Evolutionary conservation across 1,284 basidiomycete species (phyloP), one percentile per base, ranked within the genome.

Genomic region (Taiwanofungus camphoratus): DNA sequence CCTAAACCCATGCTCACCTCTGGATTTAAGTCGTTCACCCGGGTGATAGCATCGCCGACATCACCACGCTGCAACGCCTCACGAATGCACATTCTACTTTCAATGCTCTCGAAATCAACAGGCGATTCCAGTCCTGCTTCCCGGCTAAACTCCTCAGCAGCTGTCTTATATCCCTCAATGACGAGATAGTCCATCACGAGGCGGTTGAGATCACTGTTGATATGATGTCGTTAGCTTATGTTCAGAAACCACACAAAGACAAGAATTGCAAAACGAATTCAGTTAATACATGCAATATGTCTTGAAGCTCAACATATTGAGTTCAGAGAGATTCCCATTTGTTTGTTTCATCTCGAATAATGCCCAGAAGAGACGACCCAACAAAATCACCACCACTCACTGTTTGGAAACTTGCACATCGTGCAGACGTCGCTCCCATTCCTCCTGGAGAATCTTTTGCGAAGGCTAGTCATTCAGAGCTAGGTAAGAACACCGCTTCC

Each of bases 171-270:
- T 2, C 95, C 95, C 62, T 98, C 94, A 44, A 96, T 92, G 50
- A 98, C 88, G 46, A 99, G 84, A 64, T 97, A 99, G 64, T 99
- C 92, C 83, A 97, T 94, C 36, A 99, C 82, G n/a, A 99, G 77
- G 4, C 86, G 79, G 64, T 99, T 96, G 48, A 99, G 70, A 63
- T 99, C 94, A 66, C 95, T 88, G 47, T 33, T 18, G 40, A 52
- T 51, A 35, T 39, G 50, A 35, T 21, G 4, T 24, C 44, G 50
- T 73, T 68, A 77, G 70, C 45, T 33, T 15, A 36, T 7, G 26
- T 35, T 54, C 36, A 16, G 51, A 58, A 37, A 37, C 64, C 56
- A 65, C 35, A 43, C 27, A 52, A 45, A 39, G 41, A 46, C 54
- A 45, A 32, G 50, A 34, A 45, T 29, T 26, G 37, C 36, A 38